These are phyloP conservation scores for Ramichloridium luteum DNA, from an alignment of 2,329 filamentous ascomycete genomes.

Conservation along the genomic window DNA sequence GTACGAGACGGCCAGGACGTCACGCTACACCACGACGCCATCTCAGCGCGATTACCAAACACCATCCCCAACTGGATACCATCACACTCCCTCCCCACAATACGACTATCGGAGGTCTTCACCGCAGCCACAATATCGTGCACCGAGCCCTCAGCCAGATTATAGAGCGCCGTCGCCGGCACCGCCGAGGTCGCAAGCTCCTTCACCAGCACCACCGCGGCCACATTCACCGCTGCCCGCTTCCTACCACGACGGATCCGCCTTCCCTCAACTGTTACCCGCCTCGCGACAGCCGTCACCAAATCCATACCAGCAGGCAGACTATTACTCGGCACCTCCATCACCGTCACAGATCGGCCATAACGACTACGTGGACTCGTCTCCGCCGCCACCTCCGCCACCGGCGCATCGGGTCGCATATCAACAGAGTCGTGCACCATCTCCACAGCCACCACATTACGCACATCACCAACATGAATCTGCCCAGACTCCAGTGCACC, in stretches of 20 bases:
- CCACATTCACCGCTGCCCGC: constrained; percentile 32
- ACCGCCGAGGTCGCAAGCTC: constrained; percentile 23
- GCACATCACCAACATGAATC: constrained; percentile 32
- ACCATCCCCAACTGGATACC: too few relatives aligned
- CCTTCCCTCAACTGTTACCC: constrained; percentile 21
- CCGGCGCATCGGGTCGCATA: constrained; percentile 59
- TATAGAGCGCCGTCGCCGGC: constrained; percentile 18
- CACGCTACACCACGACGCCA: too few relatives aligned
- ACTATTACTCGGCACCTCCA: constrained; percentile 11
- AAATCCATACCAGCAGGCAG: constrained; percentile 16
- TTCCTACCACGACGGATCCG: constrained; percentile 24
- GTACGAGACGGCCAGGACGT: too few relatives aligned
- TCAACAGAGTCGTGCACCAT: constrained; percentile 37
- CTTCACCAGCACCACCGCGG: constrained; percentile 29
- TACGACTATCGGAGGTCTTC: too few relatives aligned
- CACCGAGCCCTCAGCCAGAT: constrained; percentile 19
- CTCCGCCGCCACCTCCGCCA: constrained; percentile 73
- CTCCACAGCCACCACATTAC: constrained; percentile 25
- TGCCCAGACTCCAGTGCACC: constrained; percentile 51
- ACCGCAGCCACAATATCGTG: constrained; percentile 3
- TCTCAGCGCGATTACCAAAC: too few relatives aligned
- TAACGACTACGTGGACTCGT: constrained; percentile 41
- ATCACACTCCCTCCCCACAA: too few relatives aligned
- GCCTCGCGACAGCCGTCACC: constrained; percentile 20
- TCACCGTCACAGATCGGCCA: constrained; percentile 18